A percentile compares a stretch with the other conserved stretches of the same genome.
Conservation (phyloP, 768 basidiomycete species). For the Suillus decipiens region DNA sequence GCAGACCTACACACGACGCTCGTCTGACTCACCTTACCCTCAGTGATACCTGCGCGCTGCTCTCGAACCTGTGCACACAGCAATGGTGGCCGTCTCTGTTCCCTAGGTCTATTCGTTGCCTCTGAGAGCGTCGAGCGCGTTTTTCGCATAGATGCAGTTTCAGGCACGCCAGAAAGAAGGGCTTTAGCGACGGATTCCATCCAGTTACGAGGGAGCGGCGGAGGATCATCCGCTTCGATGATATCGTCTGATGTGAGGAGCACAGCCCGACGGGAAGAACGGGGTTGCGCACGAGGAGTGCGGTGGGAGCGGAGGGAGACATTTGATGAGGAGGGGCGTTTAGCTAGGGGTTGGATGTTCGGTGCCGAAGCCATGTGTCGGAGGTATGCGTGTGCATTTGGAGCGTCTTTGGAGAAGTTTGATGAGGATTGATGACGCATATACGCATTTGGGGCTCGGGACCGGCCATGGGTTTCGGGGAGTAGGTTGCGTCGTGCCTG, state of each 20-base stretch:
- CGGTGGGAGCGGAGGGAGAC: constrained; percentile 40
- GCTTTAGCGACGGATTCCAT: constrained; percentile 69
- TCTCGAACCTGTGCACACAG: constrained; percentile 37
- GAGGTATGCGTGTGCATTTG: constrained; percentile 66
- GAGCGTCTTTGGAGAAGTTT: constrained; percentile 27
- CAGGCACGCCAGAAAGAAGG: constrained; percentile 48
- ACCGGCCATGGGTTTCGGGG: background rate
- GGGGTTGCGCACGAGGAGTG: constrained; percentile 29
- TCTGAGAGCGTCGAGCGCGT: constrained; percentile 25
- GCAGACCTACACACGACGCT: constrained; percentile 71
- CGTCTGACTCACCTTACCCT: constrained; percentile 47
- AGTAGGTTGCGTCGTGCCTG: background rate
- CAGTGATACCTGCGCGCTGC: constrained; percentile 26
- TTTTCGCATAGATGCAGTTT: constrained; percentile 28
- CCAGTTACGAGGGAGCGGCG: constrained; percentile 72
- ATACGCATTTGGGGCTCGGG: background rate
- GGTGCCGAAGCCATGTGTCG: constrained; percentile 73
- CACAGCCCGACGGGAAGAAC: constrained; percentile 23
- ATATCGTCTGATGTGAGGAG: constrained; percentile 36
- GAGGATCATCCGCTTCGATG: constrained; percentile 30
- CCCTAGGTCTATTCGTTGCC: constrained; percentile 26
- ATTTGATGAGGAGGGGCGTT: constrained; percentile 35
- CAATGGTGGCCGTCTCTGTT: constrained; percentile 31
- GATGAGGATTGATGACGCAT: constrained; percentile 28
- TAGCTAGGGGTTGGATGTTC: constrained; percentile 39